Conservation (phyloP, 2,329 filamentous ascomycete genomes). For the Penicillium vulpinum region DNA sequence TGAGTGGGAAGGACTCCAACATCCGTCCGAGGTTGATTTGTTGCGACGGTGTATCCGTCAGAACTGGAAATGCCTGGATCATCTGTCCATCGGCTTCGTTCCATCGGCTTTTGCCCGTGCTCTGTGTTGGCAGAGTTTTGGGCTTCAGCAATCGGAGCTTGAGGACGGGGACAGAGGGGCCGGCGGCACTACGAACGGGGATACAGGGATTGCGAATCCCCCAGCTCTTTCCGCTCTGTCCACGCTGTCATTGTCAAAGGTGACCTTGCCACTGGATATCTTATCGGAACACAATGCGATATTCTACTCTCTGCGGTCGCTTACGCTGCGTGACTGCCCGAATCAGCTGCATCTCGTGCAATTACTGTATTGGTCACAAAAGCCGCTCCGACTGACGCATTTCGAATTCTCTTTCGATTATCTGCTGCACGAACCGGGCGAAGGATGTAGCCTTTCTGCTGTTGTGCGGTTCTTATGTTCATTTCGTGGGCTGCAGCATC, state of each 20-base stretch:
- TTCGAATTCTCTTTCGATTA: background rate
- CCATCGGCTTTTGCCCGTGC: too few relatives aligned
- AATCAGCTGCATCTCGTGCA: background rate
- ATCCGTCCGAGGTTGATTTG: too few relatives aligned
- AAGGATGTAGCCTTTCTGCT: background rate
- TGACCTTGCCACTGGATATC: background rate
- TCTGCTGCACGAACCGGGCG: background rate
- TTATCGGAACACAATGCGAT: background rate
- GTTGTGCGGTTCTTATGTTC: slow-evolving; percentile 9
- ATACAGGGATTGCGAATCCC: background rate
- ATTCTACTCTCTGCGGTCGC: background rate
- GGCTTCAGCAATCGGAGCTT: too few relatives aligned
- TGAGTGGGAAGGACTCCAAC: too few relatives aligned
- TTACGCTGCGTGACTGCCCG: background rate
- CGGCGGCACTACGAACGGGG: too few relatives aligned
- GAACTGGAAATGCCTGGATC: too few relatives aligned
- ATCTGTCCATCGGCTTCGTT: too few relatives aligned
- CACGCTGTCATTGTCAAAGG: background rate
- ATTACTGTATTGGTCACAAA: background rate
- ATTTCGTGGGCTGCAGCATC: slow-evolving; percentile 9
- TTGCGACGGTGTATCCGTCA: too few relatives aligned
- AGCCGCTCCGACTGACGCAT: background rate
- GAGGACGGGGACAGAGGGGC: too few relatives aligned
- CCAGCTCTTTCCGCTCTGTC: background rate
- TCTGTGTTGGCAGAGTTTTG: too few relatives aligned